phyloP scores from a whole-genome alignment of 2,329 filamentous ascomycete species.

The Xenoacremonium recifei region DNA sequence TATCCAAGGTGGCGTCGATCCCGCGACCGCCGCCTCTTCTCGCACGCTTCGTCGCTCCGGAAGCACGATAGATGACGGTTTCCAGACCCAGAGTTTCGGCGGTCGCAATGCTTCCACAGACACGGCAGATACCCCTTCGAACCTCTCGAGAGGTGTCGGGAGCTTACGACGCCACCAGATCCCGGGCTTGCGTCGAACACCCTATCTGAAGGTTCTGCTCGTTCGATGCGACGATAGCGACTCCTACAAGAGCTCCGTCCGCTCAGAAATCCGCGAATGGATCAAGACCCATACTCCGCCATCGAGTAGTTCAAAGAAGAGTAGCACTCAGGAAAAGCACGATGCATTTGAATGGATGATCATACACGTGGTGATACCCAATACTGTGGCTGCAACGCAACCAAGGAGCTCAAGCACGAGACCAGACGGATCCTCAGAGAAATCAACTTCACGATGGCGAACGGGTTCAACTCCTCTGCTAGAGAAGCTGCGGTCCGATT shows the following conservation, averaged over 20 bases:
- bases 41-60: slow-evolving; percentile 30
- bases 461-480: slow-evolving; percentile 78
- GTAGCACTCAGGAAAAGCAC: slow-evolving; percentile 80
- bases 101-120: slow-evolving; percentile 40
- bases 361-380: slow-evolving; percentile 86
- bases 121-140: slow-evolving; percentile 33
- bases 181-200: slow-evolving; percentile 85
- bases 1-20: slow-evolving; percentile 58
- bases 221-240: slow-evolving; percentile 96
- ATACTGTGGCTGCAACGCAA: slow-evolving; percentile 77
- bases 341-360: slow-evolving; percentile 97
- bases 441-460: slow-evolving; percentile 72
- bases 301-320: slow-evolving; percentile 51
- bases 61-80: slow-evolving; percentile 54
- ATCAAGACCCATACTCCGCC: slow-evolving; percentile 72
- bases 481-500: slow-evolving; percentile 87
- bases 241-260: slow-evolving; percentile 77
- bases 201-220: slow-evolving; percentile 88
- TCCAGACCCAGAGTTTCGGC: slow-evolving; percentile 55
- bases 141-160: slow-evolving; percentile 31
- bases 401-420: slow-evolving; percentile 61
- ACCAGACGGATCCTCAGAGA: slow-evolving; percentile 61
- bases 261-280: slow-evolving; percentile 85
- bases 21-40: slow-evolving; percentile 33
- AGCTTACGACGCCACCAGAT: slow-evolving; percentile 80